These are phyloP conservation scores for Pseudoturritis turrita DNA, from an alignment of 345 rosid genomes.

Conservation along the genomic window DNA sequence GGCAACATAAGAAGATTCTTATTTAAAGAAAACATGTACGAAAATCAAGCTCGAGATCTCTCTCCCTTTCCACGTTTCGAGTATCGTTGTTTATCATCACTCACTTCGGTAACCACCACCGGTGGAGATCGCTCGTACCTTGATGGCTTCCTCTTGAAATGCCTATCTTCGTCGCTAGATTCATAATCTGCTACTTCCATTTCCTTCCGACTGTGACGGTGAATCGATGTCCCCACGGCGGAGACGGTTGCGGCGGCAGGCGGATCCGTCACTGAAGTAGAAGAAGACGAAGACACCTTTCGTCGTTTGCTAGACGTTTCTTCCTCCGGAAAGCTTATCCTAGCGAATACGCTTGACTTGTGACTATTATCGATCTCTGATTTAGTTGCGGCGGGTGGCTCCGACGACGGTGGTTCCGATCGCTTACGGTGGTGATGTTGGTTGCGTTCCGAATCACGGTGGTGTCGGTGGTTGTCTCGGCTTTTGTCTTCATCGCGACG, in stretches of 20 bases:
- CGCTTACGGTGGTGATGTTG: slow-evolving; percentile 19
- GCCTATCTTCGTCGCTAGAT: slow-evolving; percentile 88
- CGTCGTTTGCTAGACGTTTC: slow-evolving; percentile 60
- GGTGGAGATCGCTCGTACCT: slow-evolving; percentile 68
- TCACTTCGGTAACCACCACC: slow-evolving; percentile 8
- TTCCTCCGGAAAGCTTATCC: slow-evolving; percentile 80
- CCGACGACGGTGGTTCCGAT: slow-evolving; percentile 34
- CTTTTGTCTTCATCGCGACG: slow-evolving; percentile 37
- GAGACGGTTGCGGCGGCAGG: slow-evolving; percentile 14
- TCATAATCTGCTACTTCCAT: slow-evolving; percentile 51
- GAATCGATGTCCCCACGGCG: slow-evolving; percentile 6
- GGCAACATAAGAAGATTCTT: background rate
- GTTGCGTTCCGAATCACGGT: slow-evolving; percentile 37
- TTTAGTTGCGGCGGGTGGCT: slow-evolving; percentile 18
- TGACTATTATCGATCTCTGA: slow-evolving; percentile 34
- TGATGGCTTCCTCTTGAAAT: slow-evolving; percentile 83
- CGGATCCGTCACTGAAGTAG: slow-evolving; percentile 18
- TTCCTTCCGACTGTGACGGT: slow-evolving; percentile 30
- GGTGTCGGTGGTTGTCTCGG: slow-evolving; percentile 29
- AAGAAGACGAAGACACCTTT: slow-evolving; percentile 42
- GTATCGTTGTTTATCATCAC: slow-evolving; percentile 21
- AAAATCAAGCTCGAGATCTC: slow-evolving; percentile 20
- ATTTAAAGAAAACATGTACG: background rate
- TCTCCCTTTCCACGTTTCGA: slow-evolving; percentile 29
- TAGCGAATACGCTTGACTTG: slow-evolving; percentile 84